A percentile compares a stretch with the other conserved stretches of the same genome.
Evolutionary conservation across 805 yeast genomes (phyloP).

Genomic region (Tetrapisispora namnaoensis): DNA sequence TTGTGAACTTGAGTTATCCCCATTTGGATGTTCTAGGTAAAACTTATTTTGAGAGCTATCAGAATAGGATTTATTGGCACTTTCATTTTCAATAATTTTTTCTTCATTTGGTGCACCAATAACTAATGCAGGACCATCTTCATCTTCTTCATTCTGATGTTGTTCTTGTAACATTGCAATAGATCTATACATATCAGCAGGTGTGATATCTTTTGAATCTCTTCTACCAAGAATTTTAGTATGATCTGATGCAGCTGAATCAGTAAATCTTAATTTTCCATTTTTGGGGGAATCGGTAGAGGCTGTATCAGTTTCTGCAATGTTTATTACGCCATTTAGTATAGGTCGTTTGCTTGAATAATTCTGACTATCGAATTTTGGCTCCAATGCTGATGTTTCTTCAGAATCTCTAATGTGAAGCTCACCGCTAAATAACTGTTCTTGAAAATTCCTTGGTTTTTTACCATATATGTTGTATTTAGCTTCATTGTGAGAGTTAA

Average conservation of each 20-base stretch:
- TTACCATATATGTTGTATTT: not conserved
- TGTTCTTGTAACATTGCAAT: constrained; percentile 66
- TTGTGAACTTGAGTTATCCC: too few relatives aligned
- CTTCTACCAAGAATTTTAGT: constrained; percentile 28
- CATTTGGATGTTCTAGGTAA: too few relatives aligned
- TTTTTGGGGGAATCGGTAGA: not conserved
- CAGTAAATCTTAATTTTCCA: constrained; percentile 2
- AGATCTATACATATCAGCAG: constrained; percentile 77
- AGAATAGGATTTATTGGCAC: not conserved
- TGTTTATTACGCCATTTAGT: not conserved
- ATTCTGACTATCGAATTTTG: not conserved
- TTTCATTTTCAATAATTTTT: not conserved
- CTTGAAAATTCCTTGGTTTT: constrained; percentile 22
- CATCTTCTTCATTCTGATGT: constrained; percentile 33
- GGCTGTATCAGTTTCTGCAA: not conserved
- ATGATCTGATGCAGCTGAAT: constrained; percentile 3
- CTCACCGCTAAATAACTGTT: constrained; percentile 29
- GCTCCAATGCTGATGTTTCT: not conserved
- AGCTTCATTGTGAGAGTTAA: not conserved
- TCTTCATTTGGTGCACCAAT: constrained; percentile 53
- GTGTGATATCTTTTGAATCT: constrained; percentile 46
- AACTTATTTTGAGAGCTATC: not conserved
- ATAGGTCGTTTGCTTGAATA: not conserved
- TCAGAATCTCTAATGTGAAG: constrained; percentile 27
- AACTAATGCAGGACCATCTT: constrained; percentile 69